Evolutionary conservation across 2,329 filamentous ascomycete genomes (phyloP).

Genomic region (Ophiostoma himal-ulmi): DNA sequence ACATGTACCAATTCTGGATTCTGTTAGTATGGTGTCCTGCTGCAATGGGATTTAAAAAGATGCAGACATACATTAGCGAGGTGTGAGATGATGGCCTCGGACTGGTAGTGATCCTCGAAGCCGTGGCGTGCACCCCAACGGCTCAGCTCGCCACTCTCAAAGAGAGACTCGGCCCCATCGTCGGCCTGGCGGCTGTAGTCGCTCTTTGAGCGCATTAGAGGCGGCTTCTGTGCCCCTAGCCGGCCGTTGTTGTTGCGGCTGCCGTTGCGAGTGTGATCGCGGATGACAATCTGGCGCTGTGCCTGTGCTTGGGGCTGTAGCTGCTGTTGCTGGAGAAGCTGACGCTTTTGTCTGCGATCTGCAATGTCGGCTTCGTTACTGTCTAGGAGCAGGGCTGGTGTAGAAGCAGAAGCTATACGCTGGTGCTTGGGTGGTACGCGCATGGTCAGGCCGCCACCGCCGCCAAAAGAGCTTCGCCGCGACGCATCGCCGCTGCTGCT

Average conservation of each 20-base stretch:
- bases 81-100: constrained; percentile 79
- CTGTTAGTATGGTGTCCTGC: neutral
- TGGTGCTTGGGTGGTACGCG: constrained; percentile 9
- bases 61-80: constrained; percentile 49
- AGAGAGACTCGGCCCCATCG: constrained; percentile 25
- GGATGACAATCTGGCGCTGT: constrained; percentile 33
- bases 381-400: neutral
- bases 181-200: constrained; percentile 43
- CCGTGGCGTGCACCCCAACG: constrained; percentile 66
- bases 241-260: constrained; percentile 28
- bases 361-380: constrained; percentile 30
- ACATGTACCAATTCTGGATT: constrained; percentile 91
- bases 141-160: constrained; percentile 31
- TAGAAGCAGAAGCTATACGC: constrained; percentile 4
- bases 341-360: constrained; percentile 6
- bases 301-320: constrained; percentile 24
- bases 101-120: constrained; percentile 88
- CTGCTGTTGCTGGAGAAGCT: constrained; percentile 12
- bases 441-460: constrained; percentile 20
- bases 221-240: constrained; percentile 39
- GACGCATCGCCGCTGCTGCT: constrained; percentile 19
- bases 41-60: neutral
- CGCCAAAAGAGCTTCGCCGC: constrained; percentile 19
- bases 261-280: constrained; percentile 31
- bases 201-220: constrained; percentile 53